Evolutionary conservation across 306 rosid genomes (phyloP), one percentile per base, ranked within the genome.

Genomic region (Crotalaria pallida): DNA sequence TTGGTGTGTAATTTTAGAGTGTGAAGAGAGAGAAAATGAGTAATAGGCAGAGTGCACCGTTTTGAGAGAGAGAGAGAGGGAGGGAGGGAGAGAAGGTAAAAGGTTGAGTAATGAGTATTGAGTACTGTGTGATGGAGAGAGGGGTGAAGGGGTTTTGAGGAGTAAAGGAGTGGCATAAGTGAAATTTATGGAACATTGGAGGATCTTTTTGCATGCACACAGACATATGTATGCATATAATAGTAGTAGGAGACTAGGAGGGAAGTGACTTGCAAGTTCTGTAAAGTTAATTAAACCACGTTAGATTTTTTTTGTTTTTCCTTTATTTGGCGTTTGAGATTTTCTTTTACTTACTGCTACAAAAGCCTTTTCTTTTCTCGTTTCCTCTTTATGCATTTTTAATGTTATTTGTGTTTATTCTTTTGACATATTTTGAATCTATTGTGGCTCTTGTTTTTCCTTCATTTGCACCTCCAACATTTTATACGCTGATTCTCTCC

Each of bases 261-360:
- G 84, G 89, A 81, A 77, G 88, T 86, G 94, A 88, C 92, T 81
- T 84, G 87, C 87, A 84, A 79, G 79, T 79, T 79, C 88, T 90
- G 87, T 90, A 85, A 88, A 88, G 84, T 74, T 74, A 67, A 72
- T 76, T 70, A 67, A 67, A 52, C 50, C 67, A 75, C 59, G 41
- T 72, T 67, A 1, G 3, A 44, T 59, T 69, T 73, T 61, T 50
- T 16, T 60, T 29, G 34, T 33, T 10, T 43, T 9, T 58, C 9
- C 15, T 73, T 57, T 50, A 7, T 77, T 66, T 77, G 45, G 31
- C 47, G 17, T 16, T 9, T 22, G 21, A 43, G 51, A 73, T 51
- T 68, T 75, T 51, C 59, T 44, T 77, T 44, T 11, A 15, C 24
- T 38, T 47, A 60, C 70, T 57, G 58, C 19, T 26, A 27, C 27